Evolutionary conservation across 176 grass and related monocot genomes (phyloP), one percentile per base, ranked within the genome.

Genomic region (Aegilops bicornis): DNA sequence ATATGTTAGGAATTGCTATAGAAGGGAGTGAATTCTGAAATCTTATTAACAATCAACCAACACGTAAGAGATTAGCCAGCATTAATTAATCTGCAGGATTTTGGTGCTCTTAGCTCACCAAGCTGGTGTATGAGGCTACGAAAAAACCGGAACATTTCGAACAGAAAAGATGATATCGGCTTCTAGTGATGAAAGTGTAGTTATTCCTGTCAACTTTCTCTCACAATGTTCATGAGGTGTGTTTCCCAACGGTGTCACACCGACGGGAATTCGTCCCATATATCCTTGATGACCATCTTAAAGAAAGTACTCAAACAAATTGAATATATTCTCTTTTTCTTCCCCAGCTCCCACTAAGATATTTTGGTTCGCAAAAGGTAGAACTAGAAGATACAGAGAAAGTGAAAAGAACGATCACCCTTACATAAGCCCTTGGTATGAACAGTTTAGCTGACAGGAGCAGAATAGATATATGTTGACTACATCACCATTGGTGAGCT

Each of bases 391-490:
- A 50, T 80, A 69, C 59, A 91, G 47, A 74, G 32, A 83, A 84
- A 73, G 65, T 48, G 16, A 54, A 48, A 73, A 75, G n/a, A 87
- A 67, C 67, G 56, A 29, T 20, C 15, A 54, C 17, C 59, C 79
- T 6, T 39, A 77, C 47, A 7, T 52, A 59, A 79, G 24, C 37
- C 47, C n/a, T 48, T 66, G 8, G 73, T 22, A 83, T 58, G 65
- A 87, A 79, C 54, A 73, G 64, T 36, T 86, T 79, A 47, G 80
- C 80, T 35, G 59, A 87, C 85, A 87, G 66, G 25, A 84, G 35
- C 66, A 84, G 73, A 73, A 84, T 65, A 73, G 45, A 67, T 78
- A 64, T 73, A 23, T 43, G 72, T 68, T 84, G 89, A 87, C 66
- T 56, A 66, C 66, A 77, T 56, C 74, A 77, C 27, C 74, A 77